These are phyloP conservation scores for Lasiosphaeria miniovina DNA, from an alignment of 495 filamentous ascomycete species.

Conservation along the genomic window DNA sequence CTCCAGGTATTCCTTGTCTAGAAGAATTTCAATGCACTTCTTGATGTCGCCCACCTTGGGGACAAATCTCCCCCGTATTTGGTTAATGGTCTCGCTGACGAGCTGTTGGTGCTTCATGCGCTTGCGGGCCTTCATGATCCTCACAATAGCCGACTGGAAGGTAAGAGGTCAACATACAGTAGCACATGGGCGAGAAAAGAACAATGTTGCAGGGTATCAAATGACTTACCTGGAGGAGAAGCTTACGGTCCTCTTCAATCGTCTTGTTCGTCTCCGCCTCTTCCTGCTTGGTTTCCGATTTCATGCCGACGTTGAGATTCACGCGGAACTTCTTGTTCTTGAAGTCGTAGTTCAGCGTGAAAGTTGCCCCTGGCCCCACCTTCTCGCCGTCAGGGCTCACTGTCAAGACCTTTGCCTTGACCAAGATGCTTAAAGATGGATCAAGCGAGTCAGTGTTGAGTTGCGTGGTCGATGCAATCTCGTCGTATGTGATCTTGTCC, in stretches of 20 bases:
- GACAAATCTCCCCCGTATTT: constrained; percentile 91
- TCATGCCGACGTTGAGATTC: constrained; percentile 92
- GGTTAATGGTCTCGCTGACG: constrained; percentile 88
- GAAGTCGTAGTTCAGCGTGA: constrained; percentile 85
- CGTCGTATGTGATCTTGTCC: constrained; percentile 80
- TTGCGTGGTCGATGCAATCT: constrained; percentile 76
- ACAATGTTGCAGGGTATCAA: background rate
- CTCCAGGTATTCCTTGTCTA: constrained; percentile 99
- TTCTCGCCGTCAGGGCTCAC: constrained; percentile 69
- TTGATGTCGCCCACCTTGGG: constrained; percentile 96
- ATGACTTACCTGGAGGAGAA: constrained; percentile 83
- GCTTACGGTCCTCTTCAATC: constrained; percentile 95
- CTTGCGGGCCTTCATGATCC: constrained; percentile 99
- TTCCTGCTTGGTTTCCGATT: constrained; percentile 92
- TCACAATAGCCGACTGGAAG: constrained; percentile 87
- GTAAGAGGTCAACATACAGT: background rate
- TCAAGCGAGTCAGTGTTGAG: constrained; percentile 79
- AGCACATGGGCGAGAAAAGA: background rate
- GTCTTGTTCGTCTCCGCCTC: constrained; percentile 98
- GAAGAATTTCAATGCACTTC: constrained; percentile 97
- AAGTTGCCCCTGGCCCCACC: constrained; percentile 69
- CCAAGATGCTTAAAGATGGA: constrained; percentile 73
- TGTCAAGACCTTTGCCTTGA: constrained; percentile 86
- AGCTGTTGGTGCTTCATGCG: constrained; percentile 95
- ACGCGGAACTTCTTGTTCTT: constrained; percentile 97